A percentile compares a stretch with the other conserved stretches of the same genome.
Evolutionary conservation across 345 rosid species (phyloP).

Genomic region (Salix suchowensis): DNA sequence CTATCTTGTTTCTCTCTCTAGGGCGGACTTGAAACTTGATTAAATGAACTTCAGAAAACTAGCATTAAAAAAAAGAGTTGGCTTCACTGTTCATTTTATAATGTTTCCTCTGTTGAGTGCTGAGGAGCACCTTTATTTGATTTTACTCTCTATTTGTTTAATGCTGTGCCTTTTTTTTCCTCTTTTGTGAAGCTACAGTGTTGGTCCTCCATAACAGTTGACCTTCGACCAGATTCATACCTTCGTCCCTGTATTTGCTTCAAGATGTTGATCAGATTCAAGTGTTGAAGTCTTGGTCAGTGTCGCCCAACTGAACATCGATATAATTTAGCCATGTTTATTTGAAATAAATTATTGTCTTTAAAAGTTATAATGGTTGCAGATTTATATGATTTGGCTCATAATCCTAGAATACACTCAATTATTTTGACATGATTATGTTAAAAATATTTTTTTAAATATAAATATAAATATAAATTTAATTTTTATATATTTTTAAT

Average conservation of each 20-base stretch:
- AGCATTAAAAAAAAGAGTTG: background rate
- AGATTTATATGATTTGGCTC: too few species aligned
- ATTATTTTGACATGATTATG: too few species aligned
- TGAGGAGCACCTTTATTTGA: background rate
- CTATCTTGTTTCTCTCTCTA: constrained; percentile 9
- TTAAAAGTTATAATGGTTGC: too few species aligned
- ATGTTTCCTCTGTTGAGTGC: background rate
- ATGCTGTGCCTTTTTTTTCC: too few species aligned
- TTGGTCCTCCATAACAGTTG: constrained; percentile 11
- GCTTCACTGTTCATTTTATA: background rate
- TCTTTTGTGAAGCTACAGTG: background rate
- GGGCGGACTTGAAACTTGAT: constrained; percentile 23
- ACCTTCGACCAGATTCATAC: background rate
- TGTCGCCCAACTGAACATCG: background rate
- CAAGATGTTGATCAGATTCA: background rate
- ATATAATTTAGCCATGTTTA: background rate
- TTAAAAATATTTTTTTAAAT: too few species aligned
- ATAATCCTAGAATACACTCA: too few species aligned
- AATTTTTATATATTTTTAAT: too few species aligned
- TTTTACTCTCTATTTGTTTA: background rate
- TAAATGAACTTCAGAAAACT: constrained; percentile 24
- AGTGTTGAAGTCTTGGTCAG: background rate
- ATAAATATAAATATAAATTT: too few species aligned
- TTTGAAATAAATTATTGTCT: too few species aligned
- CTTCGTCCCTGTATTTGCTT: background rate